These are phyloP conservation scores for Schoenoplectus triqueter DNA, from an alignment of 202 grass and related monocot species.

Conservation along the genomic window DNA sequence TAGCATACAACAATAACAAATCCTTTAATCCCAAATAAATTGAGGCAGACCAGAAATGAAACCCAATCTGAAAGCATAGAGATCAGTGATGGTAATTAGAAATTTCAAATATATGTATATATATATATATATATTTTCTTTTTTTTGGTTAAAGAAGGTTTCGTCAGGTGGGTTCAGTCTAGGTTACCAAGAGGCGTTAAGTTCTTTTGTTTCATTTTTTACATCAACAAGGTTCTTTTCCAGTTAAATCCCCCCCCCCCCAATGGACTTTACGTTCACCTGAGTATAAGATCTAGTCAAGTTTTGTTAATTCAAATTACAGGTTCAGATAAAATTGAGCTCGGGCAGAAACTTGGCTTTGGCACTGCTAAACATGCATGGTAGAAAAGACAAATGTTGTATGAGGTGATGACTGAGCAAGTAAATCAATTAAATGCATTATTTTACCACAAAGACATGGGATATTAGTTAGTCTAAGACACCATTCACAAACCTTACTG, in stretches of 20 bases:
- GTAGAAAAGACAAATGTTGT: constrained; percentile 4
- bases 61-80: too few relatives aligned
- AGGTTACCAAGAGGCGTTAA: constrained; percentile 1
- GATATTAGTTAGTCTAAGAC: constrained; percentile 42
- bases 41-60: too few relatives aligned
- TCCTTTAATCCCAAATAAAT: not conserved
- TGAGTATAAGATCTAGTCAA: not conserved
- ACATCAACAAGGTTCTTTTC: constrained; percentile 2
- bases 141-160: constrained; percentile 12
- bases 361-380: not conserved
- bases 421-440: constrained; percentile 23
- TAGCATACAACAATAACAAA: not conserved
- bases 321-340: not conserved
- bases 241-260: not conserved
- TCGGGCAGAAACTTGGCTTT: constrained; percentile 10
- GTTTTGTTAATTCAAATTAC: constrained; percentile 15
- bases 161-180: not conserved
- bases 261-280: not conserved
- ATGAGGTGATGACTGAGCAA: constrained; percentile 13
- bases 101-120: too few relatives aligned
- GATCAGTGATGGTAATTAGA: too few relatives aligned
- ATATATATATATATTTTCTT: not conserved
- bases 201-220: not conserved
- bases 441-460: constrained; percentile 40
- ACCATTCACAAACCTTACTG: constrained; percentile 56